phyloP scores from a whole-genome alignment of 257 asterid genomes.

The Hygrophila difformis region DNA sequence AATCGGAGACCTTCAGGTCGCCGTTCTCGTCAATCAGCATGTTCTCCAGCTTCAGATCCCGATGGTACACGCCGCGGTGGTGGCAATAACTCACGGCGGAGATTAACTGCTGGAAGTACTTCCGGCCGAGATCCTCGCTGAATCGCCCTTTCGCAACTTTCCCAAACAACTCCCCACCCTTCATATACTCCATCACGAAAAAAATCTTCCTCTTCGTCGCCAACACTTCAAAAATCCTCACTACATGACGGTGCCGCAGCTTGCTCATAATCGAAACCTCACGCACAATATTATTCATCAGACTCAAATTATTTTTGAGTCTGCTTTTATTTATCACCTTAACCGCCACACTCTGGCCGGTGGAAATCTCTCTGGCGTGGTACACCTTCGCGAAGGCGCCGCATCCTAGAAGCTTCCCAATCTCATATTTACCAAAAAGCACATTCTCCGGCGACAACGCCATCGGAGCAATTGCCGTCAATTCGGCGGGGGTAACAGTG shows the following conservation, averaged over 20 bases:
- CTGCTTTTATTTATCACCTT: constrained; percentile 62
- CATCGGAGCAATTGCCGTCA: background rate
- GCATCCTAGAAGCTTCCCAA: constrained; percentile 83
- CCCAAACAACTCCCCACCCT: constrained; percentile 78
- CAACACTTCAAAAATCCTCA: constrained; percentile 58
- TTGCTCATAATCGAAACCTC: constrained; percentile 69
- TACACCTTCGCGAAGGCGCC: constrained; percentile 94
- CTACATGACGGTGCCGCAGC: constrained; percentile 56
- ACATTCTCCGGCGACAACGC: constrained; percentile 28
- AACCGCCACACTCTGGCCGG: constrained; percentile 71
- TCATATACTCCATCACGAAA: constrained; percentile 67
- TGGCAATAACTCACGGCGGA: constrained; percentile 82
- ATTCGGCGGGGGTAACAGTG: too few relatives aligned
- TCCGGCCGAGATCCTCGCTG: constrained; percentile 54
- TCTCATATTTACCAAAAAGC: constrained; percentile 67
- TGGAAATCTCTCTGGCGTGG: constrained; percentile 55
- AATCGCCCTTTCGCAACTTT: constrained; percentile 64
- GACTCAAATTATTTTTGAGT: constrained; percentile 18
- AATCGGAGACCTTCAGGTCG: constrained; percentile 75
- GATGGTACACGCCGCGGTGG: constrained; percentile 67
- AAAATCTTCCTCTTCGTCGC: constrained; percentile 68
- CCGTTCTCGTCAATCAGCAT: constrained; percentile 71
- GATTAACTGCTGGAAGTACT: constrained; percentile 77
- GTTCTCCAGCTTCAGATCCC: constrained; percentile 91
- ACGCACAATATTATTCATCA: constrained; percentile 46